Base-by-base conservation (phyloP, 805 yeast species). In the Ogataea degrootiae region DNA sequence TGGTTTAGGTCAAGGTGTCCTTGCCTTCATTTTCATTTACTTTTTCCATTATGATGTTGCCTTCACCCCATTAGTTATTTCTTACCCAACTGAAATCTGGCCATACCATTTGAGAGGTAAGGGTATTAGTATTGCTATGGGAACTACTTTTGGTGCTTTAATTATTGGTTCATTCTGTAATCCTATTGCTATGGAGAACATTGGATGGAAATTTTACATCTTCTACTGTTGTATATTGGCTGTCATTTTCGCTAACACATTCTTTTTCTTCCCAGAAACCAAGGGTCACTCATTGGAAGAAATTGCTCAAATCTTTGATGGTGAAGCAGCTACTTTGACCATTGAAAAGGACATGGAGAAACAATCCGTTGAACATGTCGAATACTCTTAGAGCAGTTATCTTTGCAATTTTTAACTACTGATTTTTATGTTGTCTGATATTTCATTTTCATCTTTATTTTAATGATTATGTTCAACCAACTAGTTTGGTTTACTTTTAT, bases 201-300 rank as follows among this genome's bases (percentile, higher is more conserved):
- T 70, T 47, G 66, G 60, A 31, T 68, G 73, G 72, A 60, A 60
- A 46, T 67, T 64, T 52, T 67, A 67, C 54, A 66, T 67, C 45
- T 66, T 65, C 37, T 70, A 60, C 55, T 61, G 68, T 31, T 67
- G 67, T 16, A 64, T 66, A 42, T 47, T 65, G 38, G 49, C 55
- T 34, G 59, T 64, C 26, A 63, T 64, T 39, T 46, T 49, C 19
- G 43, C 41, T 21, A 52, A 50, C 33, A 48, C 44, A 8, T 61
- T 38, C 55, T 69, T 74, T 63, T 69, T 66, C 52, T 80, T 82
- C 44, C 77, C 79, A 51, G 88, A 83, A 66, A 83, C 88, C n/a
- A 80, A 77, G 66, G 83, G 83, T n/a, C 73, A 77, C 64, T 70
- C 78, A 16, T 73, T 76, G 62, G 83, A 79, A 53, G 83, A 81